Conservation (phyloP, 2,329 filamentous ascomycete genomes). For the Neocatenulostroma microsporum region DNA sequence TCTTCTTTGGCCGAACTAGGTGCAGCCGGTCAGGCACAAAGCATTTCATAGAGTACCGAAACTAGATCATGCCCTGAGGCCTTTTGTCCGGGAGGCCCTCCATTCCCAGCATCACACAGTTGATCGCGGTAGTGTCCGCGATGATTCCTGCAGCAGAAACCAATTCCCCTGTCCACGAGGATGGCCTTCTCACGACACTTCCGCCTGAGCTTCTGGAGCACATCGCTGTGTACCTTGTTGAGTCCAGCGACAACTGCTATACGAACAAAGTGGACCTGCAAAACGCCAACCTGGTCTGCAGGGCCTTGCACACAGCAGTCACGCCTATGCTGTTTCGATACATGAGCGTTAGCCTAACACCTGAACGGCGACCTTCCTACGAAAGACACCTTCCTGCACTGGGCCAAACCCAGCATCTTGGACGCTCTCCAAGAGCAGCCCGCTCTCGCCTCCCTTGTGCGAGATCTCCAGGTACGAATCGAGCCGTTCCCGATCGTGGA, state of each 20-base stretch:
- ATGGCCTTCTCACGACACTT: too few relatives aligned
- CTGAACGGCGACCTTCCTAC: neutral
- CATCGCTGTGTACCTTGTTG: neutral
- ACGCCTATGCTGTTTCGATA: neutral
- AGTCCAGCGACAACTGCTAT: neutral
- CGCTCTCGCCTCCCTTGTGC: neutral
- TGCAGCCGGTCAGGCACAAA: too few relatives aligned
- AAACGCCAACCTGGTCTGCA: neutral
- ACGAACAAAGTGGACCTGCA: neutral
- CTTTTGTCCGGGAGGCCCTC: too few relatives aligned
- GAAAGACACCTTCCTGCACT: too few relatives aligned
- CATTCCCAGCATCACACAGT: too few relatives aligned
- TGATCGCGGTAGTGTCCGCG: too few relatives aligned
- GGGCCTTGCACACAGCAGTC: neutral
- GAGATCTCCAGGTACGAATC: neutral
- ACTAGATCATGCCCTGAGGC: too few relatives aligned
- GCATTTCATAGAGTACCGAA: too few relatives aligned
- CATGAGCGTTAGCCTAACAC: neutral
- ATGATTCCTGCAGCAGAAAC: too few relatives aligned
- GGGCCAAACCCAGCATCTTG: neutral
- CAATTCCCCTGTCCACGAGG: too few relatives aligned
- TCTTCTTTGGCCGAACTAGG: too few relatives aligned
- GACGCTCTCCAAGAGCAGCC: neutral
- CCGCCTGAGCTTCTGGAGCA: too few relatives aligned
- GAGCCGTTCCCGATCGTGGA: neutral